phyloP scores from a whole-genome alignment of 129 eudicot genomes.

The Flaveria sonorensis region DNA sequence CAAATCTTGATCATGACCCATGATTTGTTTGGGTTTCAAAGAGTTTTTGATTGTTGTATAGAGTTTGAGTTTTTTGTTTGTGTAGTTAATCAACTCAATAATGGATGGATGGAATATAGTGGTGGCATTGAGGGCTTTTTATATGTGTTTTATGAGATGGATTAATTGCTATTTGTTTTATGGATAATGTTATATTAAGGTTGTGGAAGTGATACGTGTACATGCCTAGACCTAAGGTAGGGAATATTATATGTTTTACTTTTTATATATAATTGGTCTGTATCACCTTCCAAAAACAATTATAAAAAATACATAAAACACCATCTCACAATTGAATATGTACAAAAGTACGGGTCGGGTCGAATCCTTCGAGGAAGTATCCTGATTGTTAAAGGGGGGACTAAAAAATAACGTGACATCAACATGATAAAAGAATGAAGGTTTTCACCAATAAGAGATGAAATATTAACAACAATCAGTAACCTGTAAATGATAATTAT shows the following conservation, averaged over 20 bases:
- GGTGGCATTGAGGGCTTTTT: constrained; percentile 39
- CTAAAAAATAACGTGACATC: too few species aligned
- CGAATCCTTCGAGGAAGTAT: too few species aligned
- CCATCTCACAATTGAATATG: background rate
- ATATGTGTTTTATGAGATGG: constrained; percentile 40
- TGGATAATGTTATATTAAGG: constrained; percentile 41
- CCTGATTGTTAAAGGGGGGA: too few species aligned
- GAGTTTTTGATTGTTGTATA: constrained; percentile 1
- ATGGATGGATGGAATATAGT: constrained; percentile 36
- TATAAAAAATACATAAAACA: background rate
- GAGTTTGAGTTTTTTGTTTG: constrained; percentile 20
- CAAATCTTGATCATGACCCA: constrained; percentile 43
- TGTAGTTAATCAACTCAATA: constrained; percentile 29
- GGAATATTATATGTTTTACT: constrained; percentile 7
- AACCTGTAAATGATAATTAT: too few species aligned
- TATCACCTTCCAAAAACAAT: constrained; percentile 6
- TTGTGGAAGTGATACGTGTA: constrained; percentile 40
- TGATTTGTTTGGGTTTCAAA: constrained; percentile 26
- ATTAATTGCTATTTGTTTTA: constrained; percentile 25
- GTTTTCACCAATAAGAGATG: too few species aligned
- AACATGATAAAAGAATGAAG: too few species aligned
- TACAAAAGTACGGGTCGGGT: too few species aligned
- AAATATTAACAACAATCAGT: too few species aligned
- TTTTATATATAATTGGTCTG: constrained; percentile 16
- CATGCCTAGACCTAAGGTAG: constrained; percentile 25